Conservation (phyloP, 306 rosid genomes). For the Heteromeles arbutifolia region DNA sequence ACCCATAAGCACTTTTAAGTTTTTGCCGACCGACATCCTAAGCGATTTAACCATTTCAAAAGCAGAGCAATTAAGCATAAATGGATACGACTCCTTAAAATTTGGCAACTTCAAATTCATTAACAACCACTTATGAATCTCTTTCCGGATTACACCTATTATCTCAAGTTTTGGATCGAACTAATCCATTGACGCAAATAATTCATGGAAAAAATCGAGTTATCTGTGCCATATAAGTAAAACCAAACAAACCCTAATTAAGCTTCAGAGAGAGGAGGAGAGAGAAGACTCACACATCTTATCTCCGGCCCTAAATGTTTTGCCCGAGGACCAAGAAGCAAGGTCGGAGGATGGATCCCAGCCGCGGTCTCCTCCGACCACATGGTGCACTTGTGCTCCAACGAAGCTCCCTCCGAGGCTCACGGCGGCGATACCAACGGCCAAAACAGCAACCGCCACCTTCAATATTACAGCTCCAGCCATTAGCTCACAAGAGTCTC, state of each 20-base stretch:
- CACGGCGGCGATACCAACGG: not conserved
- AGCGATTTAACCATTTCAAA: no score
- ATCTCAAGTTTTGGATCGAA: no score
- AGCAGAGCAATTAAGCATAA: not conserved
- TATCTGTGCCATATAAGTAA: not conserved
- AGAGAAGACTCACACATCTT: slow-evolving; percentile 51
- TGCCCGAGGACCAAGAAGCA: slow-evolving; percentile 55
- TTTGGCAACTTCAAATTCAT: no score
- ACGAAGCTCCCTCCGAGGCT: slow-evolving; percentile 25
- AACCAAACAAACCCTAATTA: not conserved
- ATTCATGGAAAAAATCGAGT: no score
- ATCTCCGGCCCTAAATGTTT: slow-evolving; percentile 63
- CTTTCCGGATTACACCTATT: no score
- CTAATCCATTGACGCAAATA: no score
- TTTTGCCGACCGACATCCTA: not conserved
- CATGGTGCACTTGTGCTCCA: slow-evolving; percentile 52
- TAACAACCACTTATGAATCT: no score
- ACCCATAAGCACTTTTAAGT: not conserved
- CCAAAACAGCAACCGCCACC: slow-evolving; percentile 8
- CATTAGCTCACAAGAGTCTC: slow-evolving; percentile 18
- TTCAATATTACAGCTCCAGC: not conserved
- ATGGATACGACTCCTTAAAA: no score
- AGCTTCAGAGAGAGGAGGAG: not conserved
- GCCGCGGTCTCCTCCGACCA: slow-evolving; percentile 80
- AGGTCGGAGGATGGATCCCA: slow-evolving; percentile 67